A percentile compares a stretch with the other conserved stretches of the same genome.
Evolutionary conservation across 1,139 yeast genomes (phyloP).

Genomic region (Nakaseomyces delphensis): DNA sequence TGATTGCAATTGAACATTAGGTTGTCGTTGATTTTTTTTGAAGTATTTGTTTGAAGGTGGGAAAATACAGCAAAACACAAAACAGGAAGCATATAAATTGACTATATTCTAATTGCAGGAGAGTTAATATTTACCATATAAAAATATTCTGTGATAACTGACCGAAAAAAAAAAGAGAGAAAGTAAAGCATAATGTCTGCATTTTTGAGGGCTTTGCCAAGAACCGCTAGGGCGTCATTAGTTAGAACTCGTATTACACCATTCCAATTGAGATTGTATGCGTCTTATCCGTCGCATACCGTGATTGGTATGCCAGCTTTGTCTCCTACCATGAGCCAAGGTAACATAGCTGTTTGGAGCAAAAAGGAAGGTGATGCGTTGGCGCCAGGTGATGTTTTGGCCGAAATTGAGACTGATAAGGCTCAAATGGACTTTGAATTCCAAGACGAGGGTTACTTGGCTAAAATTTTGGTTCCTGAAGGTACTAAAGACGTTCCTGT

Average conservation of each 20-base stretch:
- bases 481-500: slow-evolving; percentile 89
- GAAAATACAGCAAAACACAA: background rate
- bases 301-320: slow-evolving; percentile 72
- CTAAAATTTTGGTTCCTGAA: slow-evolving; percentile 77
- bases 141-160: too few species aligned
- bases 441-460: slow-evolving; percentile 95
- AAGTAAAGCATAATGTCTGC: slow-evolving; percentile 27
- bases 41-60: too few species aligned
- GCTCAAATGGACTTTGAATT: slow-evolving; percentile 99
- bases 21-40: background rate
- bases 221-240: slow-evolving; percentile 20
- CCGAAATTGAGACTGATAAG: slow-evolving; percentile 97
- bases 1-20: background rate
- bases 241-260: slow-evolving; percentile 16
- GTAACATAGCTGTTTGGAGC: slow-evolving; percentile 82
- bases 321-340: slow-evolving; percentile 97
- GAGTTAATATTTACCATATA: background rate
- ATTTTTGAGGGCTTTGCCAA: slow-evolving; percentile 24
- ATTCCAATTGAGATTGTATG: slow-evolving; percentile 27
- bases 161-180: too few species aligned
- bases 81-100: background rate
- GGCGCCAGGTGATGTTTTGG: slow-evolving; percentile 85
- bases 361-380: slow-evolving; percentile 83
- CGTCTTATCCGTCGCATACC: slow-evolving; percentile 51
- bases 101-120: background rate